phyloP scores from a whole-genome alignment of 1,284 basidiomycete species.

The Tylopilus sp. region DNA sequence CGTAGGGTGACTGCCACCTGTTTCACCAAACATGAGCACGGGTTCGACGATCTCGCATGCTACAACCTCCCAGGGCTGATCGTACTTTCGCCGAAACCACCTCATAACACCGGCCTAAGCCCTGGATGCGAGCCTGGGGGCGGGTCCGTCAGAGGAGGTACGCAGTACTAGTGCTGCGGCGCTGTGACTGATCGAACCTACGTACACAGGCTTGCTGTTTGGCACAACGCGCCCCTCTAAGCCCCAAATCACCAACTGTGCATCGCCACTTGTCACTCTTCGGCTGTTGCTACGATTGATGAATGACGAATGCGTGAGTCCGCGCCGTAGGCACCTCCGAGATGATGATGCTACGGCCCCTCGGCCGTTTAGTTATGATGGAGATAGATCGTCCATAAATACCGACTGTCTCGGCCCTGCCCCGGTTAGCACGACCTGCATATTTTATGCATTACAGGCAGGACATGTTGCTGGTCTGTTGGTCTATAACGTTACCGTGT shows the following conservation, averaged over 20 bases:
- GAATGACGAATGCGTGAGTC: neutral
- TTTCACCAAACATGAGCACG: constrained; percentile 59
- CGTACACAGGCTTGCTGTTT: constrained; percentile 14
- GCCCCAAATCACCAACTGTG: neutral
- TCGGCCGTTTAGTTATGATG: neutral
- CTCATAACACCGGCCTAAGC: constrained; percentile 21
- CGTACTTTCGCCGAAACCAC: constrained; percentile 48
- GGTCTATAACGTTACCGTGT: constrained; percentile 1
- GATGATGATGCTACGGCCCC: neutral
- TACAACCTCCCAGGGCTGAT: constrained; percentile 73
- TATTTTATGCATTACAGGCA: neutral
- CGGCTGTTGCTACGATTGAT: neutral
- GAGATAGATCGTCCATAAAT: neutral
- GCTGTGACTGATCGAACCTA: constrained; percentile 15
- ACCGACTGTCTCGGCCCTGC: neutral
- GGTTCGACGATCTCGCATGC: constrained; percentile 60
- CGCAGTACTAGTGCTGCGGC: constrained; percentile 10
- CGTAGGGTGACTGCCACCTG: constrained; percentile 47
- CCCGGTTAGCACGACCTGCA: neutral
- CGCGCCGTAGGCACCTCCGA: neutral
- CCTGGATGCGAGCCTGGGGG: constrained; percentile 7
- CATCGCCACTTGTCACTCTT: constrained; percentile 22
- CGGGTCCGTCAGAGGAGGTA: constrained; percentile 16
- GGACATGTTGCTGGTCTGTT: neutral
- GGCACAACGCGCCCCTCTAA: constrained; percentile 9